phyloP scores from a whole-genome alignment of 495 filamentous ascomycete species.

The Lepidopterella palustris region DNA sequence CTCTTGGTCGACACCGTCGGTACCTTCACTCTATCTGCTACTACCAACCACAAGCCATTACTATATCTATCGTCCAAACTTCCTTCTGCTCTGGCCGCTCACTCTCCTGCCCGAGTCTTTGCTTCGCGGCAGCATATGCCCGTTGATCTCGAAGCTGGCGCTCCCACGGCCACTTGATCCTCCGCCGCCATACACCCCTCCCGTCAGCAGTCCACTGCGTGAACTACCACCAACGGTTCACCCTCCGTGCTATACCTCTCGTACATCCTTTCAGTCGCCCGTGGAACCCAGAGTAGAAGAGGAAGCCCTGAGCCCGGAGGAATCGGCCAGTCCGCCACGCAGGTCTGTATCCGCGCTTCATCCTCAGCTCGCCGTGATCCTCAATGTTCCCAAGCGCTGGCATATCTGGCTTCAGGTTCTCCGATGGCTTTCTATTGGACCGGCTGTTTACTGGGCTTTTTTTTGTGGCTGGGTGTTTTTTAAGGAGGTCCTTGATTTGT shows the following conservation, averaged over 20 bases:
- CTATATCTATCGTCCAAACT: too few species aligned
- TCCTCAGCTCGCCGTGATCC: constrained; percentile 58
- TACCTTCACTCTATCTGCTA: background rate
- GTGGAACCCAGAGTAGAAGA: background rate
- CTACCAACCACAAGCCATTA: background rate
- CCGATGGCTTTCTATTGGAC: constrained; percentile 53
- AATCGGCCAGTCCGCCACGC: background rate
- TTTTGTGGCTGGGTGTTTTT: constrained; percentile 41
- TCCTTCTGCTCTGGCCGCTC: background rate
- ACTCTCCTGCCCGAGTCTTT: background rate
- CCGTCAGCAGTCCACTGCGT: background rate
- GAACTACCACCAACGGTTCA: background rate
- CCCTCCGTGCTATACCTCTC: background rate
- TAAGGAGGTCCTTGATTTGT: background rate
- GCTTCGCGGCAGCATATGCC: constrained; percentile 11
- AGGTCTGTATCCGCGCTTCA: constrained; percentile 39
- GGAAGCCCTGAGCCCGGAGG: background rate
- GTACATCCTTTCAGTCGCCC: background rate
- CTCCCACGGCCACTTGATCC: background rate
- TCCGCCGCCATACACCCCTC: constrained; percentile 1
- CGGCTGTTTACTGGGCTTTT: constrained; percentile 57
- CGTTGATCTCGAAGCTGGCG: background rate
- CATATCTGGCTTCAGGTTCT: constrained; percentile 57
- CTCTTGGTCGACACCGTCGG: background rate
- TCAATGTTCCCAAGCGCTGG: constrained; percentile 57